Evolutionary conservation across 768 basidiomycete genomes (phyloP).

Genomic region (Hygrophorus russula): DNA sequence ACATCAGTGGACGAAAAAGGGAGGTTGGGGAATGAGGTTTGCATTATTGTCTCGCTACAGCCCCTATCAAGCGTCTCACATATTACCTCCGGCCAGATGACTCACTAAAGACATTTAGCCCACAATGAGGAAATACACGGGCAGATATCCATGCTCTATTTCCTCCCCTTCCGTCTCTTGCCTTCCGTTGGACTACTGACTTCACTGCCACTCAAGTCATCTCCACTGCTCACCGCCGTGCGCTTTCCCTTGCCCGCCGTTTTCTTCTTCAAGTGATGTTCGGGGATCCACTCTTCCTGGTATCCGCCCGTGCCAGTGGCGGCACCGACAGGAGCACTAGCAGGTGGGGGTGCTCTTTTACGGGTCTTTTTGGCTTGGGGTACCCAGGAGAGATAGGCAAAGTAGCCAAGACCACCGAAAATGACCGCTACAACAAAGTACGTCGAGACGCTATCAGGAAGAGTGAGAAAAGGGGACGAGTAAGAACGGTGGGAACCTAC

Average conservation of each 20-base stretch:
- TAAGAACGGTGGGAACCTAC: conserved; percentile 29
- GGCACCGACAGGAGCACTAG: conserved; percentile 43
- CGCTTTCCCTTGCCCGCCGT: conserved; percentile 40
- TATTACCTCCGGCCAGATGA: too few relatives aligned
- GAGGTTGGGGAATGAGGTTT: conserved; percentile 1
- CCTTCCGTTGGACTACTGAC: conserved; percentile 46
- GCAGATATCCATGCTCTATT: conserved; percentile 19
- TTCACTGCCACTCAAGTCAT: conserved; percentile 58
- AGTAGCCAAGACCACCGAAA: conserved; percentile 52
- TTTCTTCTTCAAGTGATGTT: conserved; percentile 67
- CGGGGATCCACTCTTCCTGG: conserved; percentile 90
- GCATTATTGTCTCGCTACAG: background rate
- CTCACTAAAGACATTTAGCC: too few relatives aligned
- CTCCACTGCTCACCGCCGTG: conserved; percentile 41
- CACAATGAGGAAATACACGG: too few relatives aligned
- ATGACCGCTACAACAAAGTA: conserved; percentile 60
- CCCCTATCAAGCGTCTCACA: background rate
- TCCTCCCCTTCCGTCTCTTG: conserved; percentile 43
- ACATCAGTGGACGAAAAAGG: background rate
- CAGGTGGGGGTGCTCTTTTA: conserved; percentile 28
- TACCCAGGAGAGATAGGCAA: conserved; percentile 52
- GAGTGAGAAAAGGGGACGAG: conserved; percentile 2
- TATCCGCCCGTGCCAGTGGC: conserved; percentile 61
- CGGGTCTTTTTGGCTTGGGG: conserved; percentile 53
- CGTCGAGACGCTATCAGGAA: conserved; percentile 41